Evolutionary conservation across 1,284 basidiomycete genomes (phyloP).

Genomic region (Sanghuangporus sanghuang): DNA sequence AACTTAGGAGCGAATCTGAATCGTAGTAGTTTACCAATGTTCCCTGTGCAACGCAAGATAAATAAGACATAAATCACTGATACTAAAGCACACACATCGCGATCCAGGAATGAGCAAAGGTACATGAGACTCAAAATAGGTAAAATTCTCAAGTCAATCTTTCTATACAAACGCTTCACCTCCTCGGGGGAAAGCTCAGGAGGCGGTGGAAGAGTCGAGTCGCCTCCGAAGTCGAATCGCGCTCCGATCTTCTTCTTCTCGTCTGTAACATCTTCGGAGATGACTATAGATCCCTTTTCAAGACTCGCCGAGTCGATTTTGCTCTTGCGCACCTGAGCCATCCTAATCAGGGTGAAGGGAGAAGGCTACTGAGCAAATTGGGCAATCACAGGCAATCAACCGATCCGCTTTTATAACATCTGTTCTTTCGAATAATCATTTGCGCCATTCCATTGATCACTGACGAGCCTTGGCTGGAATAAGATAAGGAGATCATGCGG

Average conservation of each 20-base stretch:
- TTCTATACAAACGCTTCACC: slow-evolving; percentile 55
- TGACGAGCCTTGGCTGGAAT: background rate
- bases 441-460: background rate
- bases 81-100: background rate
- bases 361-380: background rate
- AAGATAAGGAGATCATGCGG: background rate
- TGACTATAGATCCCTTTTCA: slow-evolving; percentile 4
- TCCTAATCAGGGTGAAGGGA: background rate
- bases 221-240: slow-evolving; percentile 33
- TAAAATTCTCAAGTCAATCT: slow-evolving; percentile 58
- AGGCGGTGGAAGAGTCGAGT: slow-evolving; percentile 38
- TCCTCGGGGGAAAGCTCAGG: slow-evolving; percentile 44
- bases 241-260: slow-evolving; percentile 6
- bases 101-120: slow-evolving; percentile 49
- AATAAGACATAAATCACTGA: background rate
- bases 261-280: slow-evolving; percentile 1
- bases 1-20: background rate
- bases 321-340: background rate
- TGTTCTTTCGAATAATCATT: too few relatives aligned
- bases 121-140: slow-evolving; percentile 66
- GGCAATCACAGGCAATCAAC: background rate
- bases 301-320: slow-evolving; percentile 1
- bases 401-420: background rate
- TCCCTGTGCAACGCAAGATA: slow-evolving; percentile 34
- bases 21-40: slow-evolving; percentile 39